Evolutionary conservation across 2,329 filamentous ascomycete genomes (phyloP).

Genomic region (Xylariaceae sp.): DNA sequence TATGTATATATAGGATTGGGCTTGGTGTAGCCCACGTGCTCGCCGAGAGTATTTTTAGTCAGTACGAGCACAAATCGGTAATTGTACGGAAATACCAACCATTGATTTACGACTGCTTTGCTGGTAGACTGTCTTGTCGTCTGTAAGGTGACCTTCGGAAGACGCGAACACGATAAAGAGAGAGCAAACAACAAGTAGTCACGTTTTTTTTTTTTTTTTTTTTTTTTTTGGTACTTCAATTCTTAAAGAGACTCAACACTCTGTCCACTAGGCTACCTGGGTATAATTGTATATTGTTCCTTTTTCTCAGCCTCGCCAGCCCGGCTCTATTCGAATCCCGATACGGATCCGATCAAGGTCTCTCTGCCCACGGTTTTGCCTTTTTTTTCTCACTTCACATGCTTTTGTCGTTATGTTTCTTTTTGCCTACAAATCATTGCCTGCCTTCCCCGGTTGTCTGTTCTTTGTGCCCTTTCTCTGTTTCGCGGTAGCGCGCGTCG

Average conservation of each 20-base stretch:
- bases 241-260: conserved; percentile 15
- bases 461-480: background rate
- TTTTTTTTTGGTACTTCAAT: conserved; percentile 8
- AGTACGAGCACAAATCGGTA: background rate
- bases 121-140: no score
- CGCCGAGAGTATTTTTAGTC: background rate
- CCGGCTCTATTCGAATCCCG: conserved; percentile 2
- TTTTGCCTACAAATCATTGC: background rate
- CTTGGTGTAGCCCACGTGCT: background rate
- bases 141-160: no score
- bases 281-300: conserved; percentile 3
- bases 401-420: background rate
- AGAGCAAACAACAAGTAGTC: background rate
- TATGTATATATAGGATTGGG: conserved; percentile 4
- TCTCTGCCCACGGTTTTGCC: conserved; percentile 8
- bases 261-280: conserved; percentile 10
- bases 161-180: background rate
- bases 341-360: background rate
- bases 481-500: conserved; percentile 1
- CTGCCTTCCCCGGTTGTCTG: background rate
- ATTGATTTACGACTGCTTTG: no score
- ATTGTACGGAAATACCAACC: no score
- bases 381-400: background rate
- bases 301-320: conserved; percentile 4
- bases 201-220: no score